Percentiles rank a stretch among this genome's conserved stretches.
Conservation (phyloP, 73 alveolate genomes). For the Chromera velia region DNA sequence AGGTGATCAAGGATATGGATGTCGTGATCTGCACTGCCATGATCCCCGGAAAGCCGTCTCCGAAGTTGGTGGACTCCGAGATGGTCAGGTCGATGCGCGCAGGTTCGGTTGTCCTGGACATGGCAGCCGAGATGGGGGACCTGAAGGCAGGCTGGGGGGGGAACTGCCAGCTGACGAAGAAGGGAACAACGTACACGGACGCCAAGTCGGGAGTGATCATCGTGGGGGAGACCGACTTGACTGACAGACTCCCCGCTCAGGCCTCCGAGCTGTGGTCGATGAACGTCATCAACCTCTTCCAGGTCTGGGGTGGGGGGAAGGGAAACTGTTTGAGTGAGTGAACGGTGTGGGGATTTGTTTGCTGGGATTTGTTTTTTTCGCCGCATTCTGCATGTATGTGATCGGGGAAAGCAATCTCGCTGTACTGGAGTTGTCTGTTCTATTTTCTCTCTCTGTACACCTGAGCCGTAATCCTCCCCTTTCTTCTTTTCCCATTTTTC, state of each 20-base stretch:
- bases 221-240: neutral
- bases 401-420: too few species aligned
- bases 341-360: too few species aligned
- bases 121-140: constrained; percentile 46
- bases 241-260: neutral
- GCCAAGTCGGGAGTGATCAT: neutral
- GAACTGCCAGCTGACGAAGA: neutral
- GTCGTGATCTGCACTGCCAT: neutral
- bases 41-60: constrained; percentile 44
- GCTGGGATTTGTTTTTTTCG: too few species aligned
- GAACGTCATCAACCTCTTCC: neutral
- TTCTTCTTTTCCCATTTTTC: too few species aligned
- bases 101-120: constrained; percentile 44
- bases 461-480: too few species aligned
- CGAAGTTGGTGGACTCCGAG: constrained; percentile 17
- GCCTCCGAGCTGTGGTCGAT: neutral
- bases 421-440: too few species aligned
- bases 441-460: too few species aligned
- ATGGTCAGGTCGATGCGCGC: constrained; percentile 23
- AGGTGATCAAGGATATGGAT: neutral
- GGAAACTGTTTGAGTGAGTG: too few species aligned
- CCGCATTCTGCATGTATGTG: too few species aligned
- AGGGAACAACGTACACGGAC: neutral
- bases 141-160: too few species aligned
- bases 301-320: neutral